Evolutionary conservation across 2,329 filamentous ascomycete species (phyloP).

Genomic region (Lasiodiplodia gonubiensis): DNA sequence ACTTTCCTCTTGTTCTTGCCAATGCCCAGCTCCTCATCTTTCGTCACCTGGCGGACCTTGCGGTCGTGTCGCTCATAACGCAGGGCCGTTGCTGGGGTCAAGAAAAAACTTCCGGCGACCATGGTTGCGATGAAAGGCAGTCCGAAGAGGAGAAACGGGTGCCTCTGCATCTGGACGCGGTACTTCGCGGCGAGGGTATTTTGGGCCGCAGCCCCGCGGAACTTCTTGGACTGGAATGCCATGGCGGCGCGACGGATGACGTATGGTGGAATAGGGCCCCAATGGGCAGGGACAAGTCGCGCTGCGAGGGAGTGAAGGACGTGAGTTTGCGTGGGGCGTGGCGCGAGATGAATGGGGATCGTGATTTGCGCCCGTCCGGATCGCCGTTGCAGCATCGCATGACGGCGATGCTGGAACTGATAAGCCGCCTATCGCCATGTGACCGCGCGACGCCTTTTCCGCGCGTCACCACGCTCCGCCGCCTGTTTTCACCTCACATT

Average conservation of each 20-base stretch:
- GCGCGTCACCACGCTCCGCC: neutral
- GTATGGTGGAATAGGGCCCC: too few species aligned
- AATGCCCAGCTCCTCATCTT: conserved; percentile 85
- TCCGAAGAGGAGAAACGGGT: conserved; percentile 91
- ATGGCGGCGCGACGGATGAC: neutral
- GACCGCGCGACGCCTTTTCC: conserved; percentile 16
- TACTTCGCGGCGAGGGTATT: conserved; percentile 77
- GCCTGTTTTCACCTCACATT: neutral
- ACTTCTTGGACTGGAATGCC: conserved; percentile 43
- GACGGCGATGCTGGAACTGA: neutral
- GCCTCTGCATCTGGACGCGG: conserved; percentile 73
- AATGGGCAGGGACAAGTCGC: too few species aligned
- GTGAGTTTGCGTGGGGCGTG: neutral
- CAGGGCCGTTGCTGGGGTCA: conserved; percentile 91
- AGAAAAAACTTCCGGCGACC: conserved; percentile 87
- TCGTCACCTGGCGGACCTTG: conserved; percentile 81
- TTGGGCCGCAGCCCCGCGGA: conserved; percentile 56
- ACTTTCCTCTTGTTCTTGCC: conserved; percentile 73
- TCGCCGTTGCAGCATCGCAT: conserved; percentile 10
- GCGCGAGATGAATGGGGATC: neutral
- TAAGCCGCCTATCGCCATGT: conserved; percentile 19
- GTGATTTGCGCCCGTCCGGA: conserved; percentile 13
- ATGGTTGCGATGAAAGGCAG: conserved; percentile 91
- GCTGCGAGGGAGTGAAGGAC: neutral
- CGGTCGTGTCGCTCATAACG: conserved; percentile 93